phyloP scores from a whole-genome alignment of 805 yeast species.

The Pichia occidentalis region DNA sequence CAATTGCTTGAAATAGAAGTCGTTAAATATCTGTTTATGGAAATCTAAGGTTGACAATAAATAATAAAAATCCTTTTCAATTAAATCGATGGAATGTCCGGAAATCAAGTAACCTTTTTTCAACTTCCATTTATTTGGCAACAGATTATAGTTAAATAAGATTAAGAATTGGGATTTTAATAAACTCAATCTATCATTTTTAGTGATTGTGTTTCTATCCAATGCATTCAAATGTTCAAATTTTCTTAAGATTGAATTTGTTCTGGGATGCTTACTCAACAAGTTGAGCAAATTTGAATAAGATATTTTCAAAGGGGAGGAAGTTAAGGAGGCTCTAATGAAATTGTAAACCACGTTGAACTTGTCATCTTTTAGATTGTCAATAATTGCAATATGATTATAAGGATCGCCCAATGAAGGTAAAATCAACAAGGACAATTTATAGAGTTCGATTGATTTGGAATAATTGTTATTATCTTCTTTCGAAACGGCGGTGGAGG shows the following conservation, averaged over 20 bases:
- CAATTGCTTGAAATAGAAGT: constrained; percentile 32
- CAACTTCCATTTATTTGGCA: constrained; percentile 36
- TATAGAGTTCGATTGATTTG: constrained; percentile 41
- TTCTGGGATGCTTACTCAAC: constrained; percentile 32
- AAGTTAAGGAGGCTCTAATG: constrained; percentile 49
- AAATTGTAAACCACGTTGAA: constrained; percentile 46
- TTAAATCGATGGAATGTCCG: constrained; percentile 24
- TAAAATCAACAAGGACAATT: constrained; percentile 46
- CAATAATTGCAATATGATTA: constrained; percentile 51
- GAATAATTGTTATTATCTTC: constrained; percentile 35
- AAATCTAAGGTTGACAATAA: constrained; percentile 23
- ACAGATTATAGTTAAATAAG: constrained; percentile 32
- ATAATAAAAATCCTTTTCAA: constrained; percentile 31
- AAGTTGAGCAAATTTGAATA: constrained; percentile 37
- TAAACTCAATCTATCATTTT: constrained; percentile 29
- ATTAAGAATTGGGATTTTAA: constrained; percentile 29
- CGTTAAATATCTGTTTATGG: constrained; percentile 30
- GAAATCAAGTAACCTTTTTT: constrained; percentile 24
- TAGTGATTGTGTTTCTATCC: constrained; percentile 26
- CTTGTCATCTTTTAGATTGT: constrained; percentile 43
- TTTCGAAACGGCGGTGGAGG: constrained; percentile 28
- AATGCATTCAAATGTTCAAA: constrained; percentile 24
- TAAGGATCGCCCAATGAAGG: constrained; percentile 68
- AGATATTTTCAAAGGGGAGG: constrained; percentile 44
- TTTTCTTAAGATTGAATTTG: constrained; percentile 23